These are phyloP conservation scores for Pulveroboletus sp. DNA, from an alignment of 768 basidiomycete genomes.

Conservation along the genomic window DNA sequence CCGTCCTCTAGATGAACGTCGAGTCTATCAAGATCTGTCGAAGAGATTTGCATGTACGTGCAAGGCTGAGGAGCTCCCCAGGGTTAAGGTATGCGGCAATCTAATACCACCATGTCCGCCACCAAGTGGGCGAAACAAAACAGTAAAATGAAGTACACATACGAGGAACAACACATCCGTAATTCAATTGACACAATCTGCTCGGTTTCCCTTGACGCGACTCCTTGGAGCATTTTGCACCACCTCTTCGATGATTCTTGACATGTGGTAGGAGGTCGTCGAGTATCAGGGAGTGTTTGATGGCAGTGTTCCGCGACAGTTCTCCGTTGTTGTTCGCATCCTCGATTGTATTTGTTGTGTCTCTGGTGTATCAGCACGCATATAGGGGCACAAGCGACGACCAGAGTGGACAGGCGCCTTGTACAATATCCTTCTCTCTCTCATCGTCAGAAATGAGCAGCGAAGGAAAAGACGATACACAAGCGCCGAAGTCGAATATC, in stretches of 20 bases:
- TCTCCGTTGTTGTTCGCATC: too few species aligned
- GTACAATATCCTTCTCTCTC: background rate
- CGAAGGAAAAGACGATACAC: background rate
- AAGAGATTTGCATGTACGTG: background rate
- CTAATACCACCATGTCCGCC: slow-evolving; percentile 12
- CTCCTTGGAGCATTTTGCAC: too few species aligned
- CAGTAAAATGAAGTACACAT: background rate
- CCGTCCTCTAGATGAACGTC: background rate
- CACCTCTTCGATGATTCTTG: too few species aligned
- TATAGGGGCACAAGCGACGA: too few species aligned
- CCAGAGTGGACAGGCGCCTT: too few species aligned
- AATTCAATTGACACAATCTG: slow-evolving; percentile 1
- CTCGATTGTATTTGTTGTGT: too few species aligned
- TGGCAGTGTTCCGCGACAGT: too few species aligned
- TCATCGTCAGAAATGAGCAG: background rate
- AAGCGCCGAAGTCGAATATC: background rate
- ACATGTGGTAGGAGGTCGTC: background rate
- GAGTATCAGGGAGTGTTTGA: background rate
- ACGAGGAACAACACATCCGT: slow-evolving; percentile 9
- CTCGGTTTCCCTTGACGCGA: background rate
- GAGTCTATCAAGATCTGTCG: background rate
- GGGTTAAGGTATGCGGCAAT: slow-evolving; percentile 37
- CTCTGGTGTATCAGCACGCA: too few species aligned
- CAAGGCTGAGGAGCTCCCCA: background rate
- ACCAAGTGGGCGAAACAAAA: too few species aligned